Evolutionary conservation across 768 basidiomycete genomes (phyloP).

Genomic region (Royoungia palumana): DNA sequence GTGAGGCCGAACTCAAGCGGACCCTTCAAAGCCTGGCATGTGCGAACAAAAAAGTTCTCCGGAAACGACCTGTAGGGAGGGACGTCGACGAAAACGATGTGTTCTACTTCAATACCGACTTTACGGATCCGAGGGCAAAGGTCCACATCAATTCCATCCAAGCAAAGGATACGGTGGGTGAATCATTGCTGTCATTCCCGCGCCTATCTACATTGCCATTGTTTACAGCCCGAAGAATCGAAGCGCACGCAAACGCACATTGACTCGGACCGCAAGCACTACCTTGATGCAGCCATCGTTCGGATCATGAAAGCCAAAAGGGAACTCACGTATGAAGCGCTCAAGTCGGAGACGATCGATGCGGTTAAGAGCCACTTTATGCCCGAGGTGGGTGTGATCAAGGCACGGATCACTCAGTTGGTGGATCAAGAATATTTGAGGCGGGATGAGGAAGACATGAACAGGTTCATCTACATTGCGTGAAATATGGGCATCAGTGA

Average conservation of each 20-base stretch:
- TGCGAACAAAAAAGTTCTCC: constrained; percentile 84
- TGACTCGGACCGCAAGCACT: constrained; percentile 80
- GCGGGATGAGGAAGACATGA: constrained; percentile 69
- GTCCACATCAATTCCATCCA: constrained; percentile 97
- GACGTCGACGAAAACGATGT: constrained; percentile 75
- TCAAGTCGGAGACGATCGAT: constrained; percentile 80
- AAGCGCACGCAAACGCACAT: constrained; percentile 78
- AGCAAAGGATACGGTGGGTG: constrained; percentile 80
- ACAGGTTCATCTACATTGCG: constrained; percentile 77
- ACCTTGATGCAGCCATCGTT: constrained; percentile 93
- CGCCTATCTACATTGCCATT: not conserved
- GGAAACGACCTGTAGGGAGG: constrained; percentile 72
- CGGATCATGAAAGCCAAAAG: constrained; percentile 94
- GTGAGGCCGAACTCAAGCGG: constrained; percentile 67
- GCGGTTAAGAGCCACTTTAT: constrained; percentile 86
- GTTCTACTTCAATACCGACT: constrained; percentile 80
- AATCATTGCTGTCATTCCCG: not conserved
- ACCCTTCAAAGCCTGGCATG: constrained; percentile 92
- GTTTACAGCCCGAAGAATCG: constrained; percentile 74
- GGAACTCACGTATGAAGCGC: constrained; percentile 71
- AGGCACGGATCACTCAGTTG: constrained; percentile 74
- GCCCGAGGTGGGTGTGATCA: constrained; percentile 82
- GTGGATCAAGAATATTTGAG: constrained; percentile 87
- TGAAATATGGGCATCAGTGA: constrained; percentile 25
- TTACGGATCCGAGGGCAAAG: constrained; percentile 72